Conservation (phyloP, 495 filamentous ascomycete genomes). For the Daldinia caldariorum region DNA sequence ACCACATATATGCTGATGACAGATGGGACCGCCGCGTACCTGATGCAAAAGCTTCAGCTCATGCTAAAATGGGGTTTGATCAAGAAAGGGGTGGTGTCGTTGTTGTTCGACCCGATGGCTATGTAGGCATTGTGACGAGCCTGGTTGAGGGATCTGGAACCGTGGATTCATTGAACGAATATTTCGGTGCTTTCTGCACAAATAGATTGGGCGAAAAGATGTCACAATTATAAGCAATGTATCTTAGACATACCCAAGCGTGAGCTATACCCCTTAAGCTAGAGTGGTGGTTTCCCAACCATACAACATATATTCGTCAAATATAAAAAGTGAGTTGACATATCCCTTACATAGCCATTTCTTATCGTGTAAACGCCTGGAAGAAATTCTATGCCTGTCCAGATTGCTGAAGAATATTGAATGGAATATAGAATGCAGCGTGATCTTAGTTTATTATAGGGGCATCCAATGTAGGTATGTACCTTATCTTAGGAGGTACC, state of each 20-base stretch:
- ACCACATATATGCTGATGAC: slow-evolving; percentile 89
- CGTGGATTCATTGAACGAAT: slow-evolving; percentile 81
- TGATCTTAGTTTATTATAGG: neutral
- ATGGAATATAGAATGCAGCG: too few relatives aligned
- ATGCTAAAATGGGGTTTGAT: slow-evolving; percentile 86
- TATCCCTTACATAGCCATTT: too few relatives aligned
- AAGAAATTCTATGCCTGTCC: too few relatives aligned
- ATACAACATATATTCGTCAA: too few relatives aligned
- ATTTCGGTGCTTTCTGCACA: slow-evolving; percentile 74
- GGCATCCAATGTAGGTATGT: neutral
- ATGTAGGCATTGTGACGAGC: slow-evolving; percentile 78
- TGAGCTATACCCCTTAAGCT: too few relatives aligned
- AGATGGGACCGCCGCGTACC: slow-evolving; percentile 77
- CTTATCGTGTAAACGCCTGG: too few relatives aligned
- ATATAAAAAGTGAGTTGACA: too few relatives aligned
- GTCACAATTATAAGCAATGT: slow-evolving; percentile 45
- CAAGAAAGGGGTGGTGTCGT: slow-evolving; percentile 78
- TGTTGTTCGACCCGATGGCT: slow-evolving; percentile 86
- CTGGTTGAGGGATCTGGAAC: slow-evolving; percentile 80
- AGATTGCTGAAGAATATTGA: too few relatives aligned
- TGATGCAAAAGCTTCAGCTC: slow-evolving; percentile 74
- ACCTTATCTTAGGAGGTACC: neutral
- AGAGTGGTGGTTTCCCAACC: neutral
- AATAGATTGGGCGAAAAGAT: slow-evolving; percentile 55
- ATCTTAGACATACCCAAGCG: neutral